These are phyloP conservation scores for Trichoderma endophyticum DNA, from an alignment of 2,329 filamentous ascomycete genomes.

Conservation along the genomic window DNA sequence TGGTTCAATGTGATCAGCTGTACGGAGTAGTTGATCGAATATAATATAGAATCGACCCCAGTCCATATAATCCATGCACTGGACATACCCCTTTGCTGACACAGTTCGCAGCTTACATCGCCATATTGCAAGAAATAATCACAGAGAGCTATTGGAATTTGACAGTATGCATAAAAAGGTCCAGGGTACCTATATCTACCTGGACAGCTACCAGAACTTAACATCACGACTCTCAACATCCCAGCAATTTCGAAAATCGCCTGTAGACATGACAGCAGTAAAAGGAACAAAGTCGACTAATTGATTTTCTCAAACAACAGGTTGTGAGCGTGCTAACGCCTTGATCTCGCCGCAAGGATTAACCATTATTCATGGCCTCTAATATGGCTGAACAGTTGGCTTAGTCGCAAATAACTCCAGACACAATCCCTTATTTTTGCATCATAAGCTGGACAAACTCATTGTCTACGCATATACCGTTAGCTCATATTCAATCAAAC, in stretches of 20 bases:
- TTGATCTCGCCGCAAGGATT: slow-evolving; percentile 10
- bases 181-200: slow-evolving; percentile 9
- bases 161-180: slow-evolving; percentile 8
- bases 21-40: background rate
- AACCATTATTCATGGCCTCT: slow-evolving; percentile 11
- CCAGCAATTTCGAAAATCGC: slow-evolving; percentile 29
- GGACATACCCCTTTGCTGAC: background rate
- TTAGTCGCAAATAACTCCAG: slow-evolving; percentile 17
- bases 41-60: background rate
- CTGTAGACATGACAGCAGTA: slow-evolving; percentile 32
- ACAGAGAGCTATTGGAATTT: background rate
- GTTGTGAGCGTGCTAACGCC: slow-evolving; percentile 9
- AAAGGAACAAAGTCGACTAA: slow-evolving; percentile 26
- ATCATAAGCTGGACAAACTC: slow-evolving; percentile 95
- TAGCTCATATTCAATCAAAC: background rate
- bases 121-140: background rate
- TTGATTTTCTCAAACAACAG: slow-evolving; percentile 12
- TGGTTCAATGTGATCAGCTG: background rate
- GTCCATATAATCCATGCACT: background rate
- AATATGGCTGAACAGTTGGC: slow-evolving; percentile 12
- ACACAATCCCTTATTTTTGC: slow-evolving; percentile 67
- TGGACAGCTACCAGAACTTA: slow-evolving; percentile 19
- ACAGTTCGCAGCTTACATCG: background rate
- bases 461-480: slow-evolving; percentile 59
- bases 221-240: slow-evolving; percentile 28